These are phyloP conservation scores for Kwoniella dejecticola DNA, from an alignment of 768 basidiomycete genomes.

Conservation along the genomic window DNA sequence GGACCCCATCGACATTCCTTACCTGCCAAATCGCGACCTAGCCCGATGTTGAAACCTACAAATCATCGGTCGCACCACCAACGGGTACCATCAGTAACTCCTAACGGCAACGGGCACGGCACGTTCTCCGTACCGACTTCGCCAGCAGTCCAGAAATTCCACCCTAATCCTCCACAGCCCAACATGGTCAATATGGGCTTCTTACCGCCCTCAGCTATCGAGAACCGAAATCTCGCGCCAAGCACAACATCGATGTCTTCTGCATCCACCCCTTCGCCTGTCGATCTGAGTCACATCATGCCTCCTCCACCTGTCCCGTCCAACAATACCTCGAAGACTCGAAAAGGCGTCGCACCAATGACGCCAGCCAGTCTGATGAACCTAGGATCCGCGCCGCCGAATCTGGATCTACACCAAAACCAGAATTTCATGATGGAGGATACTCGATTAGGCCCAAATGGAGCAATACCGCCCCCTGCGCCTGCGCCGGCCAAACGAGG, in stretches of 20 bases:
- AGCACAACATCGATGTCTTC: constrained; percentile 16
- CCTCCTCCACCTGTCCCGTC: constrained; percentile 73
- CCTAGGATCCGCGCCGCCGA: constrained; percentile 62
- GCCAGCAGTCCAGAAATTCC: constrained; percentile 29
- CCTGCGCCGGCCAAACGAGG: constrained; percentile 6
- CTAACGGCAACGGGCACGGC: not conserved
- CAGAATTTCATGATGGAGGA: not conserved
- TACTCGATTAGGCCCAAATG: not conserved
- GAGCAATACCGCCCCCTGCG: constrained; percentile 3
- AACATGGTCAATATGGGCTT: constrained; percentile 24
- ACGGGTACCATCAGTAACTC: constrained; percentile 18
- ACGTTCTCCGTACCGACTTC: constrained; percentile 31
- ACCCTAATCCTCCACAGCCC: constrained; percentile 7
- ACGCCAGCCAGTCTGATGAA: constrained; percentile 95
- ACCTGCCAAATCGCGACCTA: constrained; percentile 45
- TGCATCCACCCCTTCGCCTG: constrained; percentile 69
- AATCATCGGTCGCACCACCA: constrained; percentile 36
- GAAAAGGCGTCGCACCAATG: constrained; percentile 65
- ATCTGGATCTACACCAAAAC: not conserved
- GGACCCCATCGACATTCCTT: constrained; percentile 40
- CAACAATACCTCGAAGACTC: constrained; percentile 2
- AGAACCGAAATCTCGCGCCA: constrained; percentile 17
- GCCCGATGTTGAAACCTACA: constrained; percentile 54
- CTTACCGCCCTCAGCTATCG: constrained; percentile 38
- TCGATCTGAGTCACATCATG: constrained; percentile 71